phyloP scores from a whole-genome alignment of 2,329 filamentous ascomycete species.

The Aurifilum marmelostoma region DNA sequence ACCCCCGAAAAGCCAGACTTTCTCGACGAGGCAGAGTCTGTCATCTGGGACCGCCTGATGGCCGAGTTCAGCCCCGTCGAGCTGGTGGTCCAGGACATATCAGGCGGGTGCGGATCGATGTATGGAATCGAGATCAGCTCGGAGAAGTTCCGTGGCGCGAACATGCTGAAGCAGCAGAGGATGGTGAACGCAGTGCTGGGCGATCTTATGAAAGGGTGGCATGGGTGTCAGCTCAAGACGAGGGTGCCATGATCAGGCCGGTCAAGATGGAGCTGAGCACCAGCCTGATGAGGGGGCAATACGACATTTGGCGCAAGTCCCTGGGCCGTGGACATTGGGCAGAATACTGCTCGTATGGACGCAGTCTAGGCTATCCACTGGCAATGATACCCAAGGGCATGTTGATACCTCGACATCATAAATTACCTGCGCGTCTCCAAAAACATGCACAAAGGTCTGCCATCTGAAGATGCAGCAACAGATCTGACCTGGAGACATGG shows the following conservation, averaged over 20 bases:
- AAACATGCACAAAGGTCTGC: background rate
- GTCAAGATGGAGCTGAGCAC: conserved; percentile 8
- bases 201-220: conserved; percentile 79
- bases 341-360: background rate
- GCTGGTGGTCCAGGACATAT: conserved; percentile 75
- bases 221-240: conserved; percentile 80
- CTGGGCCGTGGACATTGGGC: background rate
- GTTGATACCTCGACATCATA: background rate
- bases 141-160: conserved; percentile 69
- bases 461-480: background rate
- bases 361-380: background rate
- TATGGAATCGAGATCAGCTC: conserved; percentile 81
- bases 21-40: conserved; percentile 59
- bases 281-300: too few species aligned
- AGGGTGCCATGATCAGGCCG: conserved; percentile 48
- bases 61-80: conserved; percentile 55
- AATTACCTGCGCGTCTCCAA: background rate
- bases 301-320: background rate
- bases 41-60: conserved; percentile 59
- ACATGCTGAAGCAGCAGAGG: conserved; percentile 79
- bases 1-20: conserved; percentile 50
- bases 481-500: background rate
- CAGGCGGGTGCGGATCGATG: conserved; percentile 85
- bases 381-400: background rate
- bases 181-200: conserved; percentile 76